A percentile compares a stretch with the other conserved stretches of the same genome.
These are phyloP conservation scores for Sutorius australiensis DNA, from an alignment of 768 basidiomycete genomes.

Conservation along the genomic window DNA sequence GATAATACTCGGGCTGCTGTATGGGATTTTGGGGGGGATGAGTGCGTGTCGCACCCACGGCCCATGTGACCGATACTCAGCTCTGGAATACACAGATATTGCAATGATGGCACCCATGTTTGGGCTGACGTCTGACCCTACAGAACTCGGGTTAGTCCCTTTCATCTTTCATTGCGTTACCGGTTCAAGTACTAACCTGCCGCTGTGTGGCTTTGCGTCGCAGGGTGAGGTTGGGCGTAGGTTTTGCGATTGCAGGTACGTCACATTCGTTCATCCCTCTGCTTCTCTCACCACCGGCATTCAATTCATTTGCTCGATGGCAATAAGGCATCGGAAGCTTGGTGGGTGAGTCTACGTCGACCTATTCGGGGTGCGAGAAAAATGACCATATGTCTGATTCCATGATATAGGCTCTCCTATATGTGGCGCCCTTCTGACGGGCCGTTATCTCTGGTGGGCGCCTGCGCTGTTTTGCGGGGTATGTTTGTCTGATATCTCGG, in stretches of 20 bases:
- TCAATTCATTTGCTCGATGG: not conserved
- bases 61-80: not conserved
- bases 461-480: constrained; percentile 51
- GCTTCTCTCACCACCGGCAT: not conserved
- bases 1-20: constrained; percentile 41
- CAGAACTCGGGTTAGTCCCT: constrained; percentile 47
- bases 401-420: constrained; percentile 48
- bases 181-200: not conserved
- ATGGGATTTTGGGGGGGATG: constrained; percentile 47
- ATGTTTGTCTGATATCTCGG: not conserved
- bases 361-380: no score
- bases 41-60: constrained; percentile 24
- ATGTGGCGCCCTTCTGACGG: constrained; percentile 50
- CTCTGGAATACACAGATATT: constrained; percentile 28
- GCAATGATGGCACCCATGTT: constrained; percentile 42
- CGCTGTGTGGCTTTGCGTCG: not conserved
- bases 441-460: constrained; percentile 52
- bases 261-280: not conserved
- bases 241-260: constrained; percentile 42
- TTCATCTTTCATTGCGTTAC: not conserved
- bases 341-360: constrained; percentile 10
- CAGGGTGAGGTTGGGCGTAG: constrained; percentile 43
- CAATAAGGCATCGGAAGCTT: constrained; percentile 23
- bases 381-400: constrained; percentile 17
- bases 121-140: constrained; percentile 41